Conservation (phyloP, 495 filamentous ascomycete genomes). For the Daldinia decipiens region DNA sequence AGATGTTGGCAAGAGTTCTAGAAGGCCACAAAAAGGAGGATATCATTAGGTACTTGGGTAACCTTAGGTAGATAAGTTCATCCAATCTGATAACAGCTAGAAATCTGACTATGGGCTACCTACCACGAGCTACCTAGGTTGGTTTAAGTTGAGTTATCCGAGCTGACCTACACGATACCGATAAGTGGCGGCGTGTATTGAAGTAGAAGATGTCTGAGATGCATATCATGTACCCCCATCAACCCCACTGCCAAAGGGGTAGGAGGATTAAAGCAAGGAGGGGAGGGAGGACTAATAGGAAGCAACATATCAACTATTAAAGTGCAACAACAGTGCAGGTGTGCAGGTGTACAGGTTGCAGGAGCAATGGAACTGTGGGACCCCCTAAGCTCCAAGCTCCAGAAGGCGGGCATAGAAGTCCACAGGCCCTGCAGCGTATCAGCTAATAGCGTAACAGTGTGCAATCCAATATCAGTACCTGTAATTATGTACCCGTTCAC, state of each 20-base stretch:
- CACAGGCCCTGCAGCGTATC: constrained; percentile 17
- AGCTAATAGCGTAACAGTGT: not conserved
- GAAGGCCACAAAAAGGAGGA: constrained; percentile 26
- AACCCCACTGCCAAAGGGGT: constrained; percentile 1
- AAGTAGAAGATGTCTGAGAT: not conserved
- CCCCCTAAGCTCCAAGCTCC: constrained; percentile 18
- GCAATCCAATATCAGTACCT: not conserved
- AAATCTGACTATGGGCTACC: constrained; percentile 6
- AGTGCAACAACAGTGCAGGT: constrained; percentile 3
- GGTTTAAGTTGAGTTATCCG: not conserved
- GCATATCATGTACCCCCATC: constrained; percentile 6
- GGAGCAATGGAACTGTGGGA: constrained; percentile 21
- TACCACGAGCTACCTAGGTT: not conserved
- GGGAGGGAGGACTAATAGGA: not conserved
- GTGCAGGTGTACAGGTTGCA: constrained; percentile 8
- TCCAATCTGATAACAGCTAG: constrained; percentile 31
- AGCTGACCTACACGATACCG: constrained; percentile 24
- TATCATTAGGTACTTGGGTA: constrained; percentile 10
- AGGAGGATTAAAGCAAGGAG: not conserved
- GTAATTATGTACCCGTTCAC: not conserved
- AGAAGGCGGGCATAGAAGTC: constrained; percentile 5
- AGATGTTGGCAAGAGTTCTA: constrained; percentile 25
- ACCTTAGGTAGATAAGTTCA: not conserved
- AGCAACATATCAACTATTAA: not conserved
- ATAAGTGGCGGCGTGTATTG: constrained; percentile 35